Conservation (phyloP, 2,329 filamentous ascomycete species). For the Cercospora brassicicola region DNA sequence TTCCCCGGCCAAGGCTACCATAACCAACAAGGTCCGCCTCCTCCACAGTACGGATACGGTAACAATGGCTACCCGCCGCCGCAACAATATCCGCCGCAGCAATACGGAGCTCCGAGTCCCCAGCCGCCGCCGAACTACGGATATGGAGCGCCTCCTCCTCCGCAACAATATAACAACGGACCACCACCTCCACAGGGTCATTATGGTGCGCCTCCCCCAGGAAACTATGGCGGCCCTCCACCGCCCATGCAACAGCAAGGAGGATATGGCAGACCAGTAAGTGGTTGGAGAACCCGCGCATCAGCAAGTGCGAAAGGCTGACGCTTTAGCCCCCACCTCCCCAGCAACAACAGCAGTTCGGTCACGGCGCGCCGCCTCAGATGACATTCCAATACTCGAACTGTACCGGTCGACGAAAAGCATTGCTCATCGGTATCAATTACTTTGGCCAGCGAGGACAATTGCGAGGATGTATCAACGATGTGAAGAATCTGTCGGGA, state of each 20-base stretch:
- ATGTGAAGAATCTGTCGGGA: slow-evolving; percentile 93
- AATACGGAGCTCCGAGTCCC: slow-evolving; percentile 42
- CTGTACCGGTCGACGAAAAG: slow-evolving; percentile 85
- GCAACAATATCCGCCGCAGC: slow-evolving; percentile 31
- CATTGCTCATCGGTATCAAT: slow-evolving; percentile 90
- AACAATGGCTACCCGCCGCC: slow-evolving; percentile 34
- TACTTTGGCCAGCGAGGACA: slow-evolving; percentile 92
- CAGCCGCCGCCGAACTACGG: slow-evolving; percentile 45
- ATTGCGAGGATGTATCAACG: slow-evolving; percentile 91
- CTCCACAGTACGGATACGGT: slow-evolving; percentile 25
- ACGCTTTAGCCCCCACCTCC: slow-evolving; percentile 38
- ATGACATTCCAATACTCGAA: slow-evolving; percentile 90
- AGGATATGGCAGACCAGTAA: slow-evolving; percentile 17
- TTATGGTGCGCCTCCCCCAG: slow-evolving; percentile 42
- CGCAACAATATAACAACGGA: slow-evolving; percentile 39
- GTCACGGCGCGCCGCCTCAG: slow-evolving; percentile 72
- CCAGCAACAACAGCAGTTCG: slow-evolving; percentile 62
- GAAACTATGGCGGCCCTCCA: slow-evolving; percentile 9
- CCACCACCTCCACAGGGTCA: slow-evolving; percentile 27
- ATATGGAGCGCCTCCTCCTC: slow-evolving; percentile 45
- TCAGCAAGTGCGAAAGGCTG: slow-evolving; percentile 14
- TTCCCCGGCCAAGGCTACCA: slow-evolving; percentile 39
- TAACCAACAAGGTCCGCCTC: slow-evolving; percentile 33
- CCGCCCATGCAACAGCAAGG: slow-evolving; percentile 21
- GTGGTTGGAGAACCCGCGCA: slow-evolving; percentile 54